Base-by-base conservation (phyloP, 306 rosid species). In the Alnus glutinosa region DNA sequence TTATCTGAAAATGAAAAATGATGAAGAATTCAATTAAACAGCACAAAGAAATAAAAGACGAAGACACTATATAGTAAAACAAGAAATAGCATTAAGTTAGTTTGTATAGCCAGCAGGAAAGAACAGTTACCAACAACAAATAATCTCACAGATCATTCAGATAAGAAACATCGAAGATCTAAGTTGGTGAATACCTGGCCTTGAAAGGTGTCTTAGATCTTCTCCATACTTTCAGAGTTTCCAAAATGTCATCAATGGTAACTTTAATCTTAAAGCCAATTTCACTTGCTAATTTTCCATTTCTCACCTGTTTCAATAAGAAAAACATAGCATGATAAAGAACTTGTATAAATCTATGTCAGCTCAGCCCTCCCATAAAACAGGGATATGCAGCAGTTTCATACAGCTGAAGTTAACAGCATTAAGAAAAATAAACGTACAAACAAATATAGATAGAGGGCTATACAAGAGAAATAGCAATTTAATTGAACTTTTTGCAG, bases 221-320 rank as follows among this genome's bases (percentile, higher is more conserved):
- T 84, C 90, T 89, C 98, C 93, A 91, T 71, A 78, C 76, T 84
- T 83, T 84, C 52, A 94, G 78, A 64, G 91, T 81, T 78, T 90
- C 89, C 83, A 87, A 81, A 84, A 82, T 80, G 76, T 92, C 98
- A 61, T 76, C 83, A 49, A 94, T 86, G 73, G 89, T 86, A 67
- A 94, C 97, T 79, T 74, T 83, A 42, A 90, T 94, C 91, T 92
- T 94, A 68, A 94, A 89, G 77, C 98, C 97, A 81, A 94, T 55
- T 73, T 88, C 91, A 13, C 74, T 55, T 34, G 82, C 90, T 50
- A 94, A 81, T 80, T 84, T 92, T 79, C 83, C 89, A 83, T 89
- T 89, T 82, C 75, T 86, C 78, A 89, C 97, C 98, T 94, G 90
- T 81, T 80, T 77, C 81, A 75, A 68, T 28, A 59, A 52, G 55